Evolutionary conservation across 2,329 filamentous ascomycete genomes (phyloP).

Genomic region (Arthrinium phaeospermum): DNA sequence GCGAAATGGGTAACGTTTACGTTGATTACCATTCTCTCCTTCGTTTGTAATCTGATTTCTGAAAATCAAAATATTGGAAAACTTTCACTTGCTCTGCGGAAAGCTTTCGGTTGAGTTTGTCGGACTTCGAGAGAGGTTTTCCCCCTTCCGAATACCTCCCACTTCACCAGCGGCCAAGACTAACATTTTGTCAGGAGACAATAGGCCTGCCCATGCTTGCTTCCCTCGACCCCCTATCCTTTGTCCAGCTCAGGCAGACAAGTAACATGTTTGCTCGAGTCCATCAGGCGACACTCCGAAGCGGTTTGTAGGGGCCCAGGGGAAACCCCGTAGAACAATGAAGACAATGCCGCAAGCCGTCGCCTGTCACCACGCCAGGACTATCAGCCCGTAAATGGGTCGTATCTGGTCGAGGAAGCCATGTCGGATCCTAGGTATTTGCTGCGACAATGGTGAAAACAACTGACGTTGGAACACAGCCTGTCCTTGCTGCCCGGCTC

Average conservation of each 20-base stretch:
- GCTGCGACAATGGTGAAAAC: background rate
- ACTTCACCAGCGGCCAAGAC: background rate
- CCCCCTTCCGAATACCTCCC: background rate
- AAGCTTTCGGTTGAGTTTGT: background rate
- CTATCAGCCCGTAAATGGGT: background rate
- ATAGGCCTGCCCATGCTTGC: background rate
- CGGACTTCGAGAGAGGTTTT: background rate
- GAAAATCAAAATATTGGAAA: background rate
- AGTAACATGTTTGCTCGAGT: conserved; percentile 1
- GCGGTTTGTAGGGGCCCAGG: background rate
- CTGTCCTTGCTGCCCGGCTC: background rate
- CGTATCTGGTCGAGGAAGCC: background rate
- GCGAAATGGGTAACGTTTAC: background rate
- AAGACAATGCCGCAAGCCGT: background rate
- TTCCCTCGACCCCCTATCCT: background rate
- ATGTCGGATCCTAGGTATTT: background rate
- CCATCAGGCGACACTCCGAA: background rate
- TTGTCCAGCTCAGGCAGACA: background rate
- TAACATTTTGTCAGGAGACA: background rate
- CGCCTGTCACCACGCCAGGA: background rate
- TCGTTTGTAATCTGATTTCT: background rate
- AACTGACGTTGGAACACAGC: background rate
- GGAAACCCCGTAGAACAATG: background rate
- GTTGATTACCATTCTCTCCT: background rate
- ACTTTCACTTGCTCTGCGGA: background rate